These are phyloP conservation scores for Trichopus zeylanicus DNA, from an alignment of 116 monocot genomes.

Conservation along the genomic window DNA sequence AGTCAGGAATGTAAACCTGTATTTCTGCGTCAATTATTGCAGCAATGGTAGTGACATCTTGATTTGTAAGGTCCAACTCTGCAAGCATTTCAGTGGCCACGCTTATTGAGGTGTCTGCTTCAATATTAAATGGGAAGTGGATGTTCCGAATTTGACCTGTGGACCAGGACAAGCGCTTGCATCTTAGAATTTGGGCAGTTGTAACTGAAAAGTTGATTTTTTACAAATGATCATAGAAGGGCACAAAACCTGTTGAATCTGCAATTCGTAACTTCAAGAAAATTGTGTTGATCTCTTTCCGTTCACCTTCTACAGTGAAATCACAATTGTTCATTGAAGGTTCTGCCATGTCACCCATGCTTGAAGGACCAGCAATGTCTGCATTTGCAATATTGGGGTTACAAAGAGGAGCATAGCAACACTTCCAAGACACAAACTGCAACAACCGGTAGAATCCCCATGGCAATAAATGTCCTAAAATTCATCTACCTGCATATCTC, in stretches of 20 bases:
- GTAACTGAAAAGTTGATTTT: background rate
- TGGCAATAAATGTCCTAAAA: background rate
- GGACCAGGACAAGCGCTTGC: background rate
- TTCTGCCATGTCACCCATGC: conserved; percentile 7
- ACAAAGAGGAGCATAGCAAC: background rate
- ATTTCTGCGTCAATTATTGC: conserved; percentile 70
- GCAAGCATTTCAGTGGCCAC: conserved; percentile 83
- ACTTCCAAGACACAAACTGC: background rate
- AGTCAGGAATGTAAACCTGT: conserved; percentile 48
- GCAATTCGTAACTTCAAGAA: conserved; percentile 56
- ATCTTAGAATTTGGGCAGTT: background rate
- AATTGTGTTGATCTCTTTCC: conserved; percentile 56
- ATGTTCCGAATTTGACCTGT: conserved; percentile 58
- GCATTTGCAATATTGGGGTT: conserved; percentile 13
- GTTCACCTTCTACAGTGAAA: conserved; percentile 55
- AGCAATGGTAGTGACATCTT: conserved; percentile 60
- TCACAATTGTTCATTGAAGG: conserved; percentile 22
- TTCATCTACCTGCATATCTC: conserved; percentile 18
- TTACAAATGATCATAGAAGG: background rate
- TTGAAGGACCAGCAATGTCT: conserved; percentile 16
- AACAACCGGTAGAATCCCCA: background rate
- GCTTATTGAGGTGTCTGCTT: conserved; percentile 60
- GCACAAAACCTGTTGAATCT: conserved; percentile 56
- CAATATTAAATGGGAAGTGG: conserved; percentile 74
- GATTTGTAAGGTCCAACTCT: conserved; percentile 59